Base-by-base conservation (phyloP, 805 yeast genomes). In the Schwanniomyces vanrijiae region DNA sequence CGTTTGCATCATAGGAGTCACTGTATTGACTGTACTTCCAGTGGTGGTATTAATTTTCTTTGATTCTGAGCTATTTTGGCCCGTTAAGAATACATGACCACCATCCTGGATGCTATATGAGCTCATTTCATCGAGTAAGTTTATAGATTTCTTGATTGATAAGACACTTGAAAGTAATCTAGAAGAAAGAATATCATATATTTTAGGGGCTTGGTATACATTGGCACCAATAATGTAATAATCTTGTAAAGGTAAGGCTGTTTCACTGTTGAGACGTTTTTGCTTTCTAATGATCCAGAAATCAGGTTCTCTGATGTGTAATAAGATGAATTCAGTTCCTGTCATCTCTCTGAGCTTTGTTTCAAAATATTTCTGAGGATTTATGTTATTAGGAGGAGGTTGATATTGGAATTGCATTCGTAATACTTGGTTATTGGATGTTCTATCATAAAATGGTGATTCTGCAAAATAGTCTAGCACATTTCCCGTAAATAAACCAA, bases 361-460 rank as follows among this genome's bases (percentile, higher is more conserved):
- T 48, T 80, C 82, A 46, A 73, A 62, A 51, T 65, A 70, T 45
- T 59, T 64, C 45, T 69, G 71, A 8, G 70, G 68, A 42, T 57
- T 62, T 24, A 69, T 46, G 53, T 64, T 56, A 24, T 66, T 61
- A 19, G 77, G 73, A 22, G 71, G 67, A 43, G 70, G 73, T 54
- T 84, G 86, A 76, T 84, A 91, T 64, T 91, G 97, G 49, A 86
- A 80, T 62, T 94, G 99, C 99, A 94, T 94, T 65, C 88, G 88
- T 38, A 95, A 78, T 24, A 89, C 94, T 68, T 92, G 98, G 64
- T 94, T 94, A 66, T 90, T 94, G 39, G 97, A 87, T 1, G 96
- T 83, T 54, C 97, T 78, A 62, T 92, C 97, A 62, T 88, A 94
- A 68, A 92, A 95, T 1, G 99, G 99, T 2, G 96, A 88, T 56